Evolutionary conservation across 1,139 yeast species (phyloP), one percentile per base, ranked within the genome.

Genomic region (Zhuliangozyma parablackwelliae): DNA sequence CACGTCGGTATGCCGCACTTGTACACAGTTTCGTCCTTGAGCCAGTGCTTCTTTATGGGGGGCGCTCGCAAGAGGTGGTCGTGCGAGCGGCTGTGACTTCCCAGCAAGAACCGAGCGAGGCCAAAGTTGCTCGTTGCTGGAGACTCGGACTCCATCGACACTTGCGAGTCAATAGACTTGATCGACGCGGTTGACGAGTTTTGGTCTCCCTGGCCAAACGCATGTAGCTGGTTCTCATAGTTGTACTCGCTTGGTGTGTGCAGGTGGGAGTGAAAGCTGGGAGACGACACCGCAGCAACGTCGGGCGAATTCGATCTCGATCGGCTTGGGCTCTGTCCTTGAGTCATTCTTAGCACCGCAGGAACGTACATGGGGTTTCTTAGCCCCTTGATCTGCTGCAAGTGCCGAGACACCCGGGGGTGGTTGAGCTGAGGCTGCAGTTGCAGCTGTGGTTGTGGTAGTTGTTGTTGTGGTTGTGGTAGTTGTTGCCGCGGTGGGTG

Each of bases 351-450:
- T 38, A 90, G 66, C 6, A 89, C 97, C 0, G 96, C 96, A 0
- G 97, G 97, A 0, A 85, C 72, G 54, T 88, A 89, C 68, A 89
- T 66, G 6, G 97, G 97, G 50, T 85, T 82, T 51, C 89, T 76
- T 40, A 88, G 87, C 21, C 80, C 81, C 44, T 77, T 77, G 34
- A 82, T 77, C 47, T 82, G 88, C 50, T 78, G 74, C 29, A 70
- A 49, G 36, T 61, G 61, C 43, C 61, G 36, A 3, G 45, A 32
- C 10, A 45, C 34, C 30, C 43, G 41, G 12, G 35, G 37, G 31
- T 34, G 44, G 20, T 30, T 30, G 24, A 38, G 24, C 27, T 30
- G 41, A 11, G 28, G 28, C 11, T 6, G 12, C 7, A 7, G 12
- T 23, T 32, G 33, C 11, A n/a, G 34, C 37, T 34, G 39, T 21